Base-by-base conservation (phyloP, 176 grass and related monocot genomes). In the Cenchrus purpureus region DNA sequence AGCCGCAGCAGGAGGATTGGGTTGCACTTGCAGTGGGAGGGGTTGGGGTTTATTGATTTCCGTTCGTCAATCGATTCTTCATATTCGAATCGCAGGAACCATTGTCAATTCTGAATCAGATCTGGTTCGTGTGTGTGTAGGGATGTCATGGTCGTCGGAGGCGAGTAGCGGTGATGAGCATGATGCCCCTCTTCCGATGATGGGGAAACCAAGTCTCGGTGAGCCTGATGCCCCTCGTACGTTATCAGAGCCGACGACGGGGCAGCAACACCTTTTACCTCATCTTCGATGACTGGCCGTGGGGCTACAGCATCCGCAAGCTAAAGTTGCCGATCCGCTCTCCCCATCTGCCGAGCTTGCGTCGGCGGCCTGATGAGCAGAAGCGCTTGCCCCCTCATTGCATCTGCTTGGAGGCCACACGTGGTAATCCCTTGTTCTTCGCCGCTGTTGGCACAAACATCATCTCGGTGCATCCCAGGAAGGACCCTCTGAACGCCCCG, bases 191-290 rank as follows among this genome's bases (percentile, higher is more conserved):
- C 22, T 25, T 25, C 22, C 22, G 22, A 25, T 25, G 22, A 25
- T 25, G 22, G 22, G 22, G 22, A 25, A 25, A 25, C 22, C 22
- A 25, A 75, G 73, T 75, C 73, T 3, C 73, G 73, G 73, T 40
- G 73, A 76, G 73, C 52, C 31, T 57, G 73, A 76, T 76, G 73
- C 73, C 73, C 73, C 51, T 75, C 51, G 73, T 75, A 42, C 52
- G 73, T 25, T 25, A 25, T 76, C 73, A 76, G 0, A 76, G 50
- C 73, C 22, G 22, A 25, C 52, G 72, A 19, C 50, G 72, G 51
- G 73, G 67, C 15, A 69, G 61, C 61, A 64, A 1, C 46, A 49
- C 46, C 46, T 49, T 58, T 4, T 82, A 71, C 16, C 51, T 82
- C 9, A 66, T 82, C 12, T 15, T 70, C 1, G 79, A 81, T 22